These are phyloP conservation scores for Pseudocercospora crystallina DNA, from an alignment of 2,329 filamentous ascomycete species.

Conservation along the genomic window DNA sequence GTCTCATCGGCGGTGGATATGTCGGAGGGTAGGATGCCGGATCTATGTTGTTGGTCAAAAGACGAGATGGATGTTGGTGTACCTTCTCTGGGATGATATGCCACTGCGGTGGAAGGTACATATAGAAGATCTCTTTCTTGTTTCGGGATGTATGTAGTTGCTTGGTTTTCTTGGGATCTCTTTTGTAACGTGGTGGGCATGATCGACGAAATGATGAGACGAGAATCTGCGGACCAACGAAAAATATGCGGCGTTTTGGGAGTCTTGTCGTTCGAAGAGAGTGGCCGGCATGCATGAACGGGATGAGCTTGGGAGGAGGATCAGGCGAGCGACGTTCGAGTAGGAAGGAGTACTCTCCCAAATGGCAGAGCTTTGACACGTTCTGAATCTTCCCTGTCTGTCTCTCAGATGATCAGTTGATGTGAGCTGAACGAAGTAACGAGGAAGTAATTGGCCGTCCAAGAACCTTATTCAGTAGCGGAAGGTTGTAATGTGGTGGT, in stretches of 20 bases:
- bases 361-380: slow-evolving; percentile 16
- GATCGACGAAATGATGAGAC: slow-evolving; percentile 11
- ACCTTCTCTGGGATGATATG: slow-evolving; percentile 4
- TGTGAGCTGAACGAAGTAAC: too few species aligned
- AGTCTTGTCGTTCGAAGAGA: slow-evolving; percentile 8
- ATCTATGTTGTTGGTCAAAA: slow-evolving; percentile 8
- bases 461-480: too few species aligned
- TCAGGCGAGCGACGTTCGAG: background rate
- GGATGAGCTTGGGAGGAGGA: slow-evolving; percentile 6
- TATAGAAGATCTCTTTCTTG: background rate
- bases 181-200: slow-evolving; percentile 19
- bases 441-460: too few species aligned
- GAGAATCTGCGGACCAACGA: slow-evolving; percentile 4
- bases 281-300: slow-evolving; percentile 3
- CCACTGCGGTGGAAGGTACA: slow-evolving; percentile 12
- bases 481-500: too few species aligned
- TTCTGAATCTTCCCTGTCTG: slow-evolving; percentile 11
- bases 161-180: slow-evolving; percentile 9
- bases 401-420: background rate
- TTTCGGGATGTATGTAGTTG: slow-evolving; percentile 16
- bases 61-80: slow-evolving; percentile 5
- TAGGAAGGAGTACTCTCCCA: slow-evolving; percentile 10
- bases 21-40: slow-evolving; percentile 4
- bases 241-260: slow-evolving; percentile 6
- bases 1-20: slow-evolving; percentile 12